Evolutionary conservation across 2,329 filamentous ascomycete species (phyloP), one percentile per base, ranked within the genome.

Genomic region (Pseudocercospora ulei): DNA sequence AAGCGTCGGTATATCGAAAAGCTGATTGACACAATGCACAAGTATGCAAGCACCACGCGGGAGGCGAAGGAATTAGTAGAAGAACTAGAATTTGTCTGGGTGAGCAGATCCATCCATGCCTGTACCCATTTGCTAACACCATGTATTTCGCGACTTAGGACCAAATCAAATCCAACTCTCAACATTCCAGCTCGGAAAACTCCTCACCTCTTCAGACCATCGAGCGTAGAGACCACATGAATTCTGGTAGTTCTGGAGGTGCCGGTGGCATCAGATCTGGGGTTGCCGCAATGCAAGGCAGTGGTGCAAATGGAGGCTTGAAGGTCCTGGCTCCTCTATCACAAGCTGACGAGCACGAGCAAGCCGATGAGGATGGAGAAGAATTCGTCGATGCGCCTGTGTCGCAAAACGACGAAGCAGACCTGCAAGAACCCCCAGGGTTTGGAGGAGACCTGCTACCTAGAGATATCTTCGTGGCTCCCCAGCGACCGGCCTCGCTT

Each of bases 11-110:
- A 98, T 61, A 88, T 98, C 58, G 83, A 87, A 56, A 87, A 84
- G 11, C 69, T 98, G 44, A 93, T 98, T 61, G 81, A 88, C 54
- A 96, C 87, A 1, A 96, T 98, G 87, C 87, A 95, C 66, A 76
- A 78, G 58, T 96, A 93, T 66, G 90, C 90, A 34, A 90, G 72
- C 27, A 73, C 80, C 25, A 95, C 86, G 11, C 73, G 79, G 33
- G 86, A 94, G 59, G 85, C 85, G 5, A 74, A 80, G 43, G 87
- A 93, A 62, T 71, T 98, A 24, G 87, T 96, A 23, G 72, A 78
- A 6, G 90, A 98, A 62, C 75, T 98, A n/a, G 90, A 98, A 64
- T 98, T 96, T 55, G 88, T 98, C 24, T 98, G 90, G 90, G 9
- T 26, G 6, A 26, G 5, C 24, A 26, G 5, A 6, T 11, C 4